Conservation (phyloP, 768 basidiomycete genomes). For the Hygrocybe coccinea region DNA sequence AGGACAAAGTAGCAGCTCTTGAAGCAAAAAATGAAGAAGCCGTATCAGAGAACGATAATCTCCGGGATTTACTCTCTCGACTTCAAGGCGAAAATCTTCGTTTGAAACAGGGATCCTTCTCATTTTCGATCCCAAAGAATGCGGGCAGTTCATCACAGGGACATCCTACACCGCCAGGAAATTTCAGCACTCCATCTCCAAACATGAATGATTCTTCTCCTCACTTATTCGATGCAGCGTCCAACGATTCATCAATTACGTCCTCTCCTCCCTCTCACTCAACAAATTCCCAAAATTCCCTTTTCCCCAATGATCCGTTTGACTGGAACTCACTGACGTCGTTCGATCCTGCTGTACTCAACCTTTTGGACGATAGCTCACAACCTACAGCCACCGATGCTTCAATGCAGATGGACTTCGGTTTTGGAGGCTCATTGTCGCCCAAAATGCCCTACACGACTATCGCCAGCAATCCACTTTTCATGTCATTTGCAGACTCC, state of each 20-base stretch:
- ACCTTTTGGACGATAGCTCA: slow-evolving; percentile 54
- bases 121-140: slow-evolving; percentile 19
- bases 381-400: slow-evolving; percentile 52
- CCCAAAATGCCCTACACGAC: slow-evolving; percentile 61
- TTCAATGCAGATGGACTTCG: slow-evolving; percentile 58
- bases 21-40: slow-evolving; percentile 76
- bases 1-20: slow-evolving; percentile 84
- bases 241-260: slow-evolving; percentile 12
- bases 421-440: slow-evolving; percentile 45
- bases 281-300: slow-evolving; percentile 26
- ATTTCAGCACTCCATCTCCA: slow-evolving; percentile 25
- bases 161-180: slow-evolving; percentile 14
- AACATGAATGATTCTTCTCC: slow-evolving; percentile 19
- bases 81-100: slow-evolving; percentile 83
- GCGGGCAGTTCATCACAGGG: slow-evolving; percentile 13
- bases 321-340: slow-evolving; percentile 66
- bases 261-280: slow-evolving; percentile 16
- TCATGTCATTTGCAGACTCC: slow-evolving; percentile 71
- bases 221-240: slow-evolving; percentile 7
- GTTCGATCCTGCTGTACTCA: slow-evolving; percentile 67
- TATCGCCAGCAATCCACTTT: slow-evolving; percentile 78
- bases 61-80: slow-evolving; percentile 77
- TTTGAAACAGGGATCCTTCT: slow-evolving; percentile 66
- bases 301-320: slow-evolving; percentile 37
- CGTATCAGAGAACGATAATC: slow-evolving; percentile 77